Percentiles rank a stretch among this genome's conserved stretches.
Evolutionary conservation across 2,329 filamentous ascomycete genomes (phyloP).

Genomic region (Aureobasidium lini): DNA sequence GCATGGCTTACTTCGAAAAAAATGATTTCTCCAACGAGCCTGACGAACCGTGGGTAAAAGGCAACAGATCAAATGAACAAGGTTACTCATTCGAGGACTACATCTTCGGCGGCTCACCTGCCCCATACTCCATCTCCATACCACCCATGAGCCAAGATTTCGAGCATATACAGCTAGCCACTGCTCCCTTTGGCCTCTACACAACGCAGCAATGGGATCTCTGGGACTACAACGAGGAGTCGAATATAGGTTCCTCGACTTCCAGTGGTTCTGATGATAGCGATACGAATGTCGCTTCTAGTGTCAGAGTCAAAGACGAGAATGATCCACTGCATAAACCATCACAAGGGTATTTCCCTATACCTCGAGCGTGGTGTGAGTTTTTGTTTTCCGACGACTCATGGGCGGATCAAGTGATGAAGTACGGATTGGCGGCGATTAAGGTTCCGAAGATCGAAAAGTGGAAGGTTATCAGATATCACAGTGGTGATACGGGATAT

Average conservation of each 20-base stretch:
- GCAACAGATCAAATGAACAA: neutral
- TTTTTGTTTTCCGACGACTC: neutral
- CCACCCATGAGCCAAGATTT: neutral
- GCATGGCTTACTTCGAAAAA: neutral
- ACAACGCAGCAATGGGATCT: neutral
- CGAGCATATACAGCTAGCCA: neutral
- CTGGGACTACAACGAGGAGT: neutral
- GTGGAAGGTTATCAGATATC: neutral
- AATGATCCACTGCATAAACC: no score
- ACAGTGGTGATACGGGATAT: neutral
- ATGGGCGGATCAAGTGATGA: neutral
- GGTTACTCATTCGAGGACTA: neutral
- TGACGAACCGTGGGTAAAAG: neutral
- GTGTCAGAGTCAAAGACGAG: no score
- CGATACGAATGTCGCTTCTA: no score
- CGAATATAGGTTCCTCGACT: neutral
- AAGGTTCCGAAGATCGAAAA: neutral
- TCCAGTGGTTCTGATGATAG: no score
- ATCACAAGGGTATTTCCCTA: neutral
- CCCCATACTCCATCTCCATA: neutral
- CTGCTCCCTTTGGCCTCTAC: neutral
- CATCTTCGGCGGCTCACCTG: neutral
- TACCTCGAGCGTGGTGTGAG: neutral
- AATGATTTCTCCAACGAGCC: neutral
- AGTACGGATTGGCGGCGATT: neutral